phyloP scores from a whole-genome alignment of 1,284 basidiomycete genomes.

The Athelia sp. region DNA sequence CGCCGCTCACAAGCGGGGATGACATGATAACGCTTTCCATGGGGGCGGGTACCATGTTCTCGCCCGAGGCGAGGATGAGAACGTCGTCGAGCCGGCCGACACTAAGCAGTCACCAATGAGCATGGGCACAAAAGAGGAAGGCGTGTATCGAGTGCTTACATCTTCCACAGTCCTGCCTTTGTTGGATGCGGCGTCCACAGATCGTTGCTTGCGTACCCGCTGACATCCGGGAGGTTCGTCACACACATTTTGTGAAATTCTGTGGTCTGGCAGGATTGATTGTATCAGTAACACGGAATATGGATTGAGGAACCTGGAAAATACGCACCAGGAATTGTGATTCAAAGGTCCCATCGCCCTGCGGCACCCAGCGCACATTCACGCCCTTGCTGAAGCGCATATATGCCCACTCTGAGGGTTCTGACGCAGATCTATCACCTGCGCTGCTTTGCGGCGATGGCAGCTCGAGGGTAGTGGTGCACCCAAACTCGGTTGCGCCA shows the following conservation, averaged over 20 bases:
- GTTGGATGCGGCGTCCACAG: constrained; percentile 13
- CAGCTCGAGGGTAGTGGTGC: constrained; percentile 7
- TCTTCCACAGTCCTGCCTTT: constrained; percentile 10
- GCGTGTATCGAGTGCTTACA: constrained; percentile 6
- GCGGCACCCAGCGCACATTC: constrained; percentile 27
- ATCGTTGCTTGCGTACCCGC: constrained; percentile 15
- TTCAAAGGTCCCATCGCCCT: constrained; percentile 36
- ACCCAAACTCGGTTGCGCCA: constrained; percentile 28
- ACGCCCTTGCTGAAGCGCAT: constrained; percentile 20
- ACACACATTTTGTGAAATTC: constrained; percentile 6
- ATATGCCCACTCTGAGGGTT: constrained; percentile 20
- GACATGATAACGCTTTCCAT: constrained; percentile 23
- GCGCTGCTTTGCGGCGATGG: no score
- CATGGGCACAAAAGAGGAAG: neutral
- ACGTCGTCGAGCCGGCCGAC: constrained; percentile 20
- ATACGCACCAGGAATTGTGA: constrained; percentile 29
- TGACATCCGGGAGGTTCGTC: constrained; percentile 11
- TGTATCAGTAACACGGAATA: neutral
- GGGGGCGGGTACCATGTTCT: constrained; percentile 25
- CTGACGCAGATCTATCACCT: no score
- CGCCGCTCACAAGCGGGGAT: constrained; percentile 19
- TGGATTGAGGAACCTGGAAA: neutral
- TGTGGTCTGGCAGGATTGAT: constrained; percentile 1
- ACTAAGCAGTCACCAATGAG: neutral
- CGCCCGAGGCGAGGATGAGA: constrained; percentile 22